phyloP scores from a whole-genome alignment of 1,139 yeast genomes.

The Suhomyces panamericanus region DNA sequence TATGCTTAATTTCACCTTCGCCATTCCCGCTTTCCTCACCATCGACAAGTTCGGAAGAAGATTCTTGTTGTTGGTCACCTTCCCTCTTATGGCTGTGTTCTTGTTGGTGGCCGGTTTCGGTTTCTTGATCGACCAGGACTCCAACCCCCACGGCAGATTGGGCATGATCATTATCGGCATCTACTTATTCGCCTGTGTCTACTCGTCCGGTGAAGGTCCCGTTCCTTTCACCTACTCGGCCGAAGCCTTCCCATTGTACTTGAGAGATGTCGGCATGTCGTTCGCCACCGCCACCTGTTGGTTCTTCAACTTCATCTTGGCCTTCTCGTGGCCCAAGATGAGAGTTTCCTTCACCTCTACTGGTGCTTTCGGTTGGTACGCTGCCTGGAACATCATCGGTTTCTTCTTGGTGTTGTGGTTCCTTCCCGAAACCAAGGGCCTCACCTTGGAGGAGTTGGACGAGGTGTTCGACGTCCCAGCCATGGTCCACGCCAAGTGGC shows the following conservation, averaged over 20 bases:
- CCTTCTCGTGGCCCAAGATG: constrained; percentile 82
- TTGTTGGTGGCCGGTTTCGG: constrained; percentile 75
- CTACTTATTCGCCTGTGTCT: constrained; percentile 69
- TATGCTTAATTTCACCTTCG: constrained; percentile 75
- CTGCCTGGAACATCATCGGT: constrained; percentile 82
- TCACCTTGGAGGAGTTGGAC: constrained; percentile 71
- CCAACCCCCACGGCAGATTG: constrained; percentile 51
- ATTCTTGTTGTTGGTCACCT: constrained; percentile 63
- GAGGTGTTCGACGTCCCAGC: constrained; percentile 64
- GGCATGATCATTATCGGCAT: constrained; percentile 72
- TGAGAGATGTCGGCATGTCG: constrained; percentile 85
- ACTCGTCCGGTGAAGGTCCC: constrained; percentile 87
- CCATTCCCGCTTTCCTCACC: constrained; percentile 79
- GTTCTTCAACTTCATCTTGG: constrained; percentile 80
- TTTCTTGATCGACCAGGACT: constrained; percentile 57
- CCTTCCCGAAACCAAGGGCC: constrained; percentile 68
- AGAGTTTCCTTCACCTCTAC: constrained; percentile 65
- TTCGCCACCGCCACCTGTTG: constrained; percentile 83
- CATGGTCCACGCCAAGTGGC: constrained; percentile 55
- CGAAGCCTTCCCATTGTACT: constrained; percentile 81
- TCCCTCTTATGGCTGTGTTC: constrained; percentile 72
- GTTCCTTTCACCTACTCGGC: constrained; percentile 90
- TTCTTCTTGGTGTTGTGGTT: constrained; percentile 67
- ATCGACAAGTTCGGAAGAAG: constrained; percentile 82
- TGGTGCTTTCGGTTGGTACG: constrained; percentile 89